phyloP scores from a whole-genome alignment of 306 rosid species.

The Notholithocarpus densiflorus region DNA sequence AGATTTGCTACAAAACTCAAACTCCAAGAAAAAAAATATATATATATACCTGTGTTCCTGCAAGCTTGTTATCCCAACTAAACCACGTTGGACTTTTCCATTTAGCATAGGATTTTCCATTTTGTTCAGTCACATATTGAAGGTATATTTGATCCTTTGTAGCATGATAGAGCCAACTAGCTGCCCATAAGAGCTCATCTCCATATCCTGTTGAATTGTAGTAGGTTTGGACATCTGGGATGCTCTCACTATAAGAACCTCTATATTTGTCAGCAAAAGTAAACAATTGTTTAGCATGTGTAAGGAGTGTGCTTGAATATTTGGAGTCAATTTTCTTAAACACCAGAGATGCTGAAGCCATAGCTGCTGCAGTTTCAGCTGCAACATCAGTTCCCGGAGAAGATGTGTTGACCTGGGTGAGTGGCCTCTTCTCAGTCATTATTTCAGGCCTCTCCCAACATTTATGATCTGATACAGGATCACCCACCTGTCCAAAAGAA shows the following conservation, averaged over 20 bases:
- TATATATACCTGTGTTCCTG: slow-evolving; percentile 75
- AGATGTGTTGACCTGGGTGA: slow-evolving; percentile 67
- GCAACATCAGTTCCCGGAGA: slow-evolving; percentile 88
- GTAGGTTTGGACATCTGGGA: slow-evolving; percentile 64
- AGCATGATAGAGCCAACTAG: slow-evolving; percentile 97
- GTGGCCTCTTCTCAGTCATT: slow-evolving; percentile 67
- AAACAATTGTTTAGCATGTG: slow-evolving; percentile 81
- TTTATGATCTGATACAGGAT: slow-evolving; percentile 66
- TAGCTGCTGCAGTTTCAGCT: slow-evolving; percentile 93
- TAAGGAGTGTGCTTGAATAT: slow-evolving; percentile 72
- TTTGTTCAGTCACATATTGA: slow-evolving; percentile 60
- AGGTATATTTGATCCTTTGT: slow-evolving; percentile 67
- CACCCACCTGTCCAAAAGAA: slow-evolving; percentile 66
- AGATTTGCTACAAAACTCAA: background rate
- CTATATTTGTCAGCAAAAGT: slow-evolving; percentile 64
- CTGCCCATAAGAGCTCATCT: slow-evolving; percentile 98
- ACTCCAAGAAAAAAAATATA: background rate
- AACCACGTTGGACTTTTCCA: slow-evolving; percentile 92
- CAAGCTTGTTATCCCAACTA: slow-evolving; percentile 98
- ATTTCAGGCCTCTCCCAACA: slow-evolving; percentile 95
- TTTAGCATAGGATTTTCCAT: slow-evolving; percentile 63
- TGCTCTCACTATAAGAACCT: slow-evolving; percentile 57
- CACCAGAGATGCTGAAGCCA: slow-evolving; percentile 99
- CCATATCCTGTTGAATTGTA: slow-evolving; percentile 93
- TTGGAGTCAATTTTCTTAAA: slow-evolving; percentile 50